phyloP scores from a whole-genome alignment of 148 eudicot species.

The Silene latifolia region DNA sequence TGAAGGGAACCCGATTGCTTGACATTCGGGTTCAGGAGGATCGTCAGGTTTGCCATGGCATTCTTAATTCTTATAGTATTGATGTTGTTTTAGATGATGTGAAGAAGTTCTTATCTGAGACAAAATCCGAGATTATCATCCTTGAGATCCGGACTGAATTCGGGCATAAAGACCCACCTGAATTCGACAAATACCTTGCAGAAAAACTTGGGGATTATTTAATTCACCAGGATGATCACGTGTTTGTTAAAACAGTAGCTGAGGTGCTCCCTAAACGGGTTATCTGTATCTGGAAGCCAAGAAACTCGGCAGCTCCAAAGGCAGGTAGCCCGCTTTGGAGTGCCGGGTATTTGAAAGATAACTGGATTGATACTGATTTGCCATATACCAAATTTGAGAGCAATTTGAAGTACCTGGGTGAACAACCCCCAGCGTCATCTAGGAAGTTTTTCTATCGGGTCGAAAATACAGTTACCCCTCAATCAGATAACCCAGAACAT shows the following conservation, averaged over 20 bases:
- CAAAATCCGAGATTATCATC: conserved; percentile 73
- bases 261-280: conserved; percentile 73
- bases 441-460: conserved; percentile 80
- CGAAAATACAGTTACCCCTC: conserved; percentile 91
- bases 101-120: conserved; percentile 65
- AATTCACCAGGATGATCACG: conserved; percentile 71
- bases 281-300: conserved; percentile 87
- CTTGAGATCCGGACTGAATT: conserved; percentile 86
- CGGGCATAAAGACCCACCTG: conserved; percentile 83
- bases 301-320: conserved; percentile 55
- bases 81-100: conserved; percentile 71
- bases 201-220: conserved; percentile 64
- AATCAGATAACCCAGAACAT: conserved; percentile 66
- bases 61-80: conserved; percentile 54
- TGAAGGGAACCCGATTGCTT: conserved; percentile 54
- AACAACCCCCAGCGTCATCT: conserved; percentile 52
- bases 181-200: conserved; percentile 64
- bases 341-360: conserved; percentile 62
- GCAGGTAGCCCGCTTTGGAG: conserved; percentile 65
- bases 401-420: conserved; percentile 59
- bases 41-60: conserved; percentile 77
- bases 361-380: conserved; percentile 87
- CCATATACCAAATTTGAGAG: conserved; percentile 87
- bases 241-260: conserved; percentile 57
- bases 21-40: conserved; percentile 79